A percentile compares a stretch with the other conserved stretches of the same genome.
Conservation (phyloP, 2,329 filamentous ascomycete species). For the Pseudogymnoascus sp. region DNA sequence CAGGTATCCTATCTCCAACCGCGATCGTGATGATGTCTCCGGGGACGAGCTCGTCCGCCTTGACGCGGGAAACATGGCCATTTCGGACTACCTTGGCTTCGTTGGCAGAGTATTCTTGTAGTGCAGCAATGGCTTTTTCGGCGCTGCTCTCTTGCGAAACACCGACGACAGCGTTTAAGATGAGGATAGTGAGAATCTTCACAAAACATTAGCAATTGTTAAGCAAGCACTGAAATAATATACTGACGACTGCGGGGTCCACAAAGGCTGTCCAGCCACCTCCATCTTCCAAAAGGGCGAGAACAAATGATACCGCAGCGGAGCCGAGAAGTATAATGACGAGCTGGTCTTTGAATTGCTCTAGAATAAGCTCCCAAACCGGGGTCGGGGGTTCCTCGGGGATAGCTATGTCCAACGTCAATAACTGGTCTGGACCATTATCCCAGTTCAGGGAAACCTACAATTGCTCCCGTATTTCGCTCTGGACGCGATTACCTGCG, state of each 20-base stretch:
- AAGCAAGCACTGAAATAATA: background rate
- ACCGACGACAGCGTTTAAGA: constrained; percentile 60
- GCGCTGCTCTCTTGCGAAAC: constrained; percentile 55
- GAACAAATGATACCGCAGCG: constrained; percentile 83
- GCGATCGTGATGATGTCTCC: constrained; percentile 58
- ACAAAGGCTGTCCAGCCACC: constrained; percentile 97
- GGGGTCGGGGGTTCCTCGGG: constrained; percentile 92
- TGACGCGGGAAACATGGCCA: constrained; percentile 43
- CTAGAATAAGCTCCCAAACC: constrained; percentile 89
- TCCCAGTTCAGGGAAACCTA: constrained; percentile 32
- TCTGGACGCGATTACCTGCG: constrained; percentile 49
- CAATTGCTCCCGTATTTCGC: constrained; percentile 60
- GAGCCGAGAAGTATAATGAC: constrained; percentile 92
- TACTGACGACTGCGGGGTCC: constrained; percentile 82
- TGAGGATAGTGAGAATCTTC: constrained; percentile 84
- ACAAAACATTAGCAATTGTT: constrained; percentile 16
- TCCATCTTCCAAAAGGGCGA: constrained; percentile 87
- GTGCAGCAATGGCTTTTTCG: constrained; percentile 55
- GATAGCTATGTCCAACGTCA: constrained; percentile 44
- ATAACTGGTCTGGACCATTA: constrained; percentile 10
- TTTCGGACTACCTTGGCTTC: constrained; percentile 52
- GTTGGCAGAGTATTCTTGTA: constrained; percentile 31
- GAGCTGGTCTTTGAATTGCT: constrained; percentile 98
- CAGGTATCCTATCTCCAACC: constrained; percentile 62
- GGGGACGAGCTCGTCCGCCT: constrained; percentile 51